These are phyloP conservation scores for Dryas octopetala DNA, from an alignment of 306 rosid species.

Conservation along the genomic window DNA sequence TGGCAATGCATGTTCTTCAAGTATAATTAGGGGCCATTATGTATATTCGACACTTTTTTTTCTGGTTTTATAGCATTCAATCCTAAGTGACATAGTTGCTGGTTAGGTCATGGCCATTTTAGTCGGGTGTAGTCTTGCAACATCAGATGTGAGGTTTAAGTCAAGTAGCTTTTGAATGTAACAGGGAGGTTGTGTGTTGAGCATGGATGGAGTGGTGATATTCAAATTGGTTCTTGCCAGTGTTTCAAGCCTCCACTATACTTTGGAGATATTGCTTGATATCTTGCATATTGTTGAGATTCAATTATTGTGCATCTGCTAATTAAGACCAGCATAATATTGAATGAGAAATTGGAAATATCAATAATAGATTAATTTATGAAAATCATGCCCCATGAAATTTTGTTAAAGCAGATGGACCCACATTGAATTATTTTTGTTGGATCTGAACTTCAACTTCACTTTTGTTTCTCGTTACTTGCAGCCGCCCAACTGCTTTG, in stretches of 20 bases:
- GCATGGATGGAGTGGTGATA: not conserved
- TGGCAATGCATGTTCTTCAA: not conserved
- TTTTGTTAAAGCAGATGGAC: not conserved
- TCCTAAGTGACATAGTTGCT: not conserved
- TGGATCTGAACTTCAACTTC: slow-evolving; percentile 3
- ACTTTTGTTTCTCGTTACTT: slow-evolving; percentile 19
- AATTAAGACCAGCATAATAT: not conserved
- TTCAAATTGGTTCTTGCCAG: no score
- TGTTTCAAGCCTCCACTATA: not conserved
- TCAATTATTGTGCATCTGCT: not conserved
- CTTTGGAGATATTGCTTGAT: not conserved
- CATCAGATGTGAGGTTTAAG: not conserved
- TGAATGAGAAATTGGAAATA: not conserved
- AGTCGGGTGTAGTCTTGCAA: slow-evolving; percentile 1
- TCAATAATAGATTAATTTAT: not conserved
- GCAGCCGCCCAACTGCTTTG: slow-evolving; percentile 94
- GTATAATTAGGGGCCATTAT: not conserved
- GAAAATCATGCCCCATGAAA: not conserved
- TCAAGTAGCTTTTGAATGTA: not conserved
- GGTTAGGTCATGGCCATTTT: not conserved
- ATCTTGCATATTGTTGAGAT: not conserved
- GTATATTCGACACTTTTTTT: not conserved
- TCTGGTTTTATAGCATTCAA: not conserved
- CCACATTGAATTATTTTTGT: not conserved
- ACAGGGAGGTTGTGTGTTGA: no score